phyloP scores from a whole-genome alignment of 192 early-diverging fungal species.

The Phlyctochytrium arcticum region DNA sequence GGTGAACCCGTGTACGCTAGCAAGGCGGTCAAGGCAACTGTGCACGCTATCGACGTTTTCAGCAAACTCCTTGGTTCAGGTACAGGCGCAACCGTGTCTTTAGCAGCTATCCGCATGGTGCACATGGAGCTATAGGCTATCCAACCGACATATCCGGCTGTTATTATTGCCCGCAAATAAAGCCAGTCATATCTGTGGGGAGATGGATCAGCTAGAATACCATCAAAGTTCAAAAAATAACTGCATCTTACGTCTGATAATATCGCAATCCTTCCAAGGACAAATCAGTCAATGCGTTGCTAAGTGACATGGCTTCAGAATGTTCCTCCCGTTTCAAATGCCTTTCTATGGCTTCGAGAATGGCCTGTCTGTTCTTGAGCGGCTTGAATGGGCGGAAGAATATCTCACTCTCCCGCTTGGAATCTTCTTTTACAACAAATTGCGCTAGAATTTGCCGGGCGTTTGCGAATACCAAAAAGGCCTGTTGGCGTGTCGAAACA shows the following conservation, averaged over 20 bases:
- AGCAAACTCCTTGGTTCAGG: too few species aligned
- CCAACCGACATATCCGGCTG: constrained; percentile 86
- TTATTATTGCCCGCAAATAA: constrained; percentile 78
- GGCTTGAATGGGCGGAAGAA: constrained; percentile 74
- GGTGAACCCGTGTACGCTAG: constrained; percentile 76
- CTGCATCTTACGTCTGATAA: constrained; percentile 64
- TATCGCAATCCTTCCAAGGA: constrained; percentile 86
- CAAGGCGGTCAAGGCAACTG: constrained; percentile 47
- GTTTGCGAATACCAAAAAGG: constrained; percentile 73
- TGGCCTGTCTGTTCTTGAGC: constrained; percentile 33
- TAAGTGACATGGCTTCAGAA: constrained; percentile 64
- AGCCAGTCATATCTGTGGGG: constrained; percentile 81
- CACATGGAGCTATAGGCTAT: constrained; percentile 77
- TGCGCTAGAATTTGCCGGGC: constrained; percentile 82
- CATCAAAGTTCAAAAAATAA: not conserved
- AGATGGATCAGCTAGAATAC: not conserved
- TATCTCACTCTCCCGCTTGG: constrained; percentile 71
- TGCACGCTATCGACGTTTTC: too few species aligned
- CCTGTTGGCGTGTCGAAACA: constrained; percentile 66
- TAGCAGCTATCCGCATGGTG: constrained; percentile 62
- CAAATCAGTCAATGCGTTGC: constrained; percentile 55
- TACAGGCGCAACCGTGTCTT: not conserved
- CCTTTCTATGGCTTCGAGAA: constrained; percentile 40
- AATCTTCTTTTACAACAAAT: constrained; percentile 76
- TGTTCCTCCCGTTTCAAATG: constrained; percentile 61